Evolutionary conservation across 73 alveolate species (phyloP).

Genomic region (Stentor coeruleus): DNA sequence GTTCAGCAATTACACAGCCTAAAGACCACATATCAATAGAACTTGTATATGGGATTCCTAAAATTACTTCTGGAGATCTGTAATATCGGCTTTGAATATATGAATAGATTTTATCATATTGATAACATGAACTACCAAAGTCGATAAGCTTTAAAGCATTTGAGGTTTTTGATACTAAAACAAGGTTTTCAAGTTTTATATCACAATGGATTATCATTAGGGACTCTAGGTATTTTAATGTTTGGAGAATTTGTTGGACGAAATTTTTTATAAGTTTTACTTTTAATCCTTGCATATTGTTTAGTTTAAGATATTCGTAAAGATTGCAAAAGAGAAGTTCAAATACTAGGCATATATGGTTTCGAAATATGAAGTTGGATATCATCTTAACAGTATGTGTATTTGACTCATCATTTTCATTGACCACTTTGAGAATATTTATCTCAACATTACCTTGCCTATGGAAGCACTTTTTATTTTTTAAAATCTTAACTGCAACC

Average conservation of each 20-base stretch:
- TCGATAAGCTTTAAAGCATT: slow-evolving; percentile 62
- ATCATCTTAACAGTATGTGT: too few relatives aligned
- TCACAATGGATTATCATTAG: neutral
- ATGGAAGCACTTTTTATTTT: too few relatives aligned
- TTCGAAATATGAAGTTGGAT: too few relatives aligned
- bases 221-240: neutral
- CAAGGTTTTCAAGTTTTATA: neutral
- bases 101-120: slow-evolving; percentile 27
- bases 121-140: slow-evolving; percentile 59
- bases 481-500: too few relatives aligned
- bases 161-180: too few relatives aligned
- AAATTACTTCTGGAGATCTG: slow-evolving; percentile 95
- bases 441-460: too few relatives aligned
- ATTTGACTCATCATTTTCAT: too few relatives aligned
- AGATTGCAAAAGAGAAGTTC: neutral
- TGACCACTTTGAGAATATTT: too few relatives aligned
- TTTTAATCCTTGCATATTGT: neutral
- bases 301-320: neutral
- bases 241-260: neutral
- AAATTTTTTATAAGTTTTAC: too few relatives aligned
- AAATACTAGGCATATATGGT: neutral
- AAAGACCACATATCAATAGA: slow-evolving; percentile 94
- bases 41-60: slow-evolving; percentile 83
- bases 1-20: slow-evolving; percentile 98
- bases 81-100: slow-evolving; percentile 68